These are phyloP conservation scores for Phytopythium chamaehyphon DNA, from an alignment of 352 stramenopile genomes.

Conservation along the genomic window DNA sequence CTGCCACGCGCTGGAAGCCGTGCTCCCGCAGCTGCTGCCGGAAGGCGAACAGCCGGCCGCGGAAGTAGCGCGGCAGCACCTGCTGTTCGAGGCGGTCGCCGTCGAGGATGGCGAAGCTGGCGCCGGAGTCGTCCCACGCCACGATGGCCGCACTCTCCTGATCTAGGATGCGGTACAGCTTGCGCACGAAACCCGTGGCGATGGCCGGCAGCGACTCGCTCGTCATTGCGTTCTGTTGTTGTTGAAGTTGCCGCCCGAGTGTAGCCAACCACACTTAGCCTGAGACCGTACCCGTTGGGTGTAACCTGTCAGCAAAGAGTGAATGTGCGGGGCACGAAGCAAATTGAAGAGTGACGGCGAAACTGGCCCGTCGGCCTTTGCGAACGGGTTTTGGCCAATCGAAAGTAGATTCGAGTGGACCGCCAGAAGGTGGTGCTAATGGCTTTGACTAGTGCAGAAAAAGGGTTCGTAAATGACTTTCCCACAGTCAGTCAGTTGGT, in stretches of 20 bases:
- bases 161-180: constrained; percentile 75
- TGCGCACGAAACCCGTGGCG: constrained; percentile 66
- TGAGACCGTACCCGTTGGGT: neutral
- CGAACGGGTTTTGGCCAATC: constrained; percentile 3
- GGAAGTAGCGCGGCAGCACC: constrained; percentile 67
- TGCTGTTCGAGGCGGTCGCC: constrained; percentile 32
- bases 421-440: neutral
- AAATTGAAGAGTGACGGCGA: constrained; percentile 26
- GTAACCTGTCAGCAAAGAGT: too few relatives aligned
- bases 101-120: constrained; percentile 54
- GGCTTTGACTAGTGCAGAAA: too few relatives aligned
- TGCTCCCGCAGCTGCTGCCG: constrained; percentile 68
- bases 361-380: neutral
- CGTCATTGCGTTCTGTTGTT: too few relatives aligned
- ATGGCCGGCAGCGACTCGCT: constrained; percentile 26
- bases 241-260: neutral
- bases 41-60: constrained; percentile 55
- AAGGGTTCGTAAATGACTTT: too few relatives aligned
- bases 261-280: too few relatives aligned
- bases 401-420: neutral
- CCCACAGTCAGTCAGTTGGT: too few relatives aligned
- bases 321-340: constrained; percentile 4
- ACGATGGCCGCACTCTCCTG: constrained; percentile 49
- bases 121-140: constrained; percentile 45
- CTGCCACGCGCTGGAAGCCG: constrained; percentile 30